Conservation (phyloP, 192 early-diverging fungal species). For the Coemansia sp. region DNA sequence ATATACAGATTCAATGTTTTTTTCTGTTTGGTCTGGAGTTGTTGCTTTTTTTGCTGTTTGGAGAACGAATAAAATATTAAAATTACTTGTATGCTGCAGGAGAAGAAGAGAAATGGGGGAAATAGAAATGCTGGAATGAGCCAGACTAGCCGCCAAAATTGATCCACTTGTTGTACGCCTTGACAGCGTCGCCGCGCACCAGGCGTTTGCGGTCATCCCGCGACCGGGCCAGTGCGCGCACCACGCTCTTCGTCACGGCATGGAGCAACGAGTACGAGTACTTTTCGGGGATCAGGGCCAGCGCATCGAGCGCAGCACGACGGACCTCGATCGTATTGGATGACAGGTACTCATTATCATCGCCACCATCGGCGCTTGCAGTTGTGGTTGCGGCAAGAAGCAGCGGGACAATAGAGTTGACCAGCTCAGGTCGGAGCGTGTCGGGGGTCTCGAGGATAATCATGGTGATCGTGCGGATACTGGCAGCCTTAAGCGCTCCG, state of each 20-base stretch:
- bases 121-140: not conserved
- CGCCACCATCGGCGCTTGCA: not conserved
- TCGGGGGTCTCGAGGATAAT: slow-evolving; percentile 70
- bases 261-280: slow-evolving; percentile 61
- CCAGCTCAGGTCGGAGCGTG: slow-evolving; percentile 50
- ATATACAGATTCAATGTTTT: not conserved
- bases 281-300: slow-evolving; percentile 67
- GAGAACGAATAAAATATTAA: not conserved
- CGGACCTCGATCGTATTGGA: slow-evolving; percentile 60
- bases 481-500: slow-evolving; percentile 66
- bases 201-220: slow-evolving; percentile 88
- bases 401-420: slow-evolving; percentile 27
- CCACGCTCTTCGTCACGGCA: slow-evolving; percentile 62
- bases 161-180: slow-evolving; percentile 85
- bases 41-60: not conserved
- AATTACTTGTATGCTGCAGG: no score
- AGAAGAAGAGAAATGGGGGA: no score
- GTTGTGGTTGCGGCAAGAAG: slow-evolving; percentile 18
- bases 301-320: slow-evolving; percentile 67
- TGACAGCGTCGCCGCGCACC: slow-evolving; percentile 85
- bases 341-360: not conserved
- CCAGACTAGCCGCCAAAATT: slow-evolving; percentile 20
- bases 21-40: not conserved
- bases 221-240: slow-evolving; percentile 62
- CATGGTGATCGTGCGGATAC: slow-evolving; percentile 74